Percentiles rank a stretch among this genome's conserved stretches.
Evolutionary conservation across 768 basidiomycete species (phyloP).

Genomic region (Tulasnella sp.): DNA sequence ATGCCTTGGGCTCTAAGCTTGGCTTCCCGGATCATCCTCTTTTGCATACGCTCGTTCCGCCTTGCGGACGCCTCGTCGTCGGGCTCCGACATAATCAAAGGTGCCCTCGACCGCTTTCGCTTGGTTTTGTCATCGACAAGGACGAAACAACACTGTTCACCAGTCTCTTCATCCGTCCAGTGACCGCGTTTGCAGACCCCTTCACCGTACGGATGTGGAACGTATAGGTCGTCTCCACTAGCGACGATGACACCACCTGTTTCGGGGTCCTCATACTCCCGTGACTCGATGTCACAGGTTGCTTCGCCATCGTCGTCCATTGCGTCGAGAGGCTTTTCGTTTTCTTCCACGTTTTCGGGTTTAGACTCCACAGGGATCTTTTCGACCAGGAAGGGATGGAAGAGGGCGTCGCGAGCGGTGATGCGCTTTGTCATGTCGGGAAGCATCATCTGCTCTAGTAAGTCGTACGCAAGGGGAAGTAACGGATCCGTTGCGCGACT

Average conservation of each 20-base stretch:
- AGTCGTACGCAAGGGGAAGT: constrained; percentile 43
- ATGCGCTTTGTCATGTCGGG: constrained; percentile 66
- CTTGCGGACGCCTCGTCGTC: neutral
- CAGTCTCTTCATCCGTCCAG: constrained; percentile 45
- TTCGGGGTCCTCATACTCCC: constrained; percentile 8
- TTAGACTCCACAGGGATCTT: neutral
- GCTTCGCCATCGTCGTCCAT: constrained; percentile 29
- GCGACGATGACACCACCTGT: neutral
- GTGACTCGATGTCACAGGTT: constrained; percentile 1
- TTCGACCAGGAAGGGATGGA: constrained; percentile 56
- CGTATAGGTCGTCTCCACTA: constrained; percentile 42
- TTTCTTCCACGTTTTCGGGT: constrained; percentile 29
- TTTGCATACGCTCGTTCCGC: neutral
- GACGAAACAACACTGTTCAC: constrained; percentile 26
- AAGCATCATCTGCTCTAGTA: constrained; percentile 61
- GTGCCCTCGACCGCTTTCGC: neutral
- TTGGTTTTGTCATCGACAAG: neutral
- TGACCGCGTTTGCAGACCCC: constrained; percentile 57
- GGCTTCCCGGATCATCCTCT: neutral
- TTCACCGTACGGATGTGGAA: constrained; percentile 55
- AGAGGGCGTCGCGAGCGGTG: constrained; percentile 63
- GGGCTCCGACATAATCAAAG: neutral
- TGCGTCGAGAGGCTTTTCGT: constrained; percentile 14
- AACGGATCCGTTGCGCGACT: constrained; percentile 18
- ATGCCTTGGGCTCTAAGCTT: neutral